These are phyloP conservation scores for Aspergillus sp. DNA, from an alignment of 2,329 filamentous ascomycete species.

Conservation along the genomic window DNA sequence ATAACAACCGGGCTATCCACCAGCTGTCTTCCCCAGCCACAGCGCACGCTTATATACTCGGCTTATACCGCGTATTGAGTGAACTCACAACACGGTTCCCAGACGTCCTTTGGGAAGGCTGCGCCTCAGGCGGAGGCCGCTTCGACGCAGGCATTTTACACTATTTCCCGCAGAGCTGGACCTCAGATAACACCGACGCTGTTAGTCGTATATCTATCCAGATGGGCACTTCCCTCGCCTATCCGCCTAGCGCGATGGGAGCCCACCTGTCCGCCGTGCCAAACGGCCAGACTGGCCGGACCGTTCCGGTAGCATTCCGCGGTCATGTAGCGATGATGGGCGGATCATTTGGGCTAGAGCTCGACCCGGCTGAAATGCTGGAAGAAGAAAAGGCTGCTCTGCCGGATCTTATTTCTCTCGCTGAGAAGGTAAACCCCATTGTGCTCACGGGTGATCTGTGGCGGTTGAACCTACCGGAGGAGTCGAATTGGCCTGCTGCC, in stretches of 20 bases:
- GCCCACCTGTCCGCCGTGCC: slow-evolving; percentile 63
- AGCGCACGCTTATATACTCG: slow-evolving; percentile 62
- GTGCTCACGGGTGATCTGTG: slow-evolving; percentile 61
- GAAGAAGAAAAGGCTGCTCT: slow-evolving; percentile 47
- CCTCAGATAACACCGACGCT: slow-evolving; percentile 65
- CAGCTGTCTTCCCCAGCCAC: slow-evolving; percentile 56
- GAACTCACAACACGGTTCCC: slow-evolving; percentile 61
- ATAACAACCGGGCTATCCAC: slow-evolving; percentile 62
- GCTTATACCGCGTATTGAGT: slow-evolving; percentile 63
- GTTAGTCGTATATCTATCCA: slow-evolving; percentile 64
- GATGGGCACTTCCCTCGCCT: slow-evolving; percentile 63
- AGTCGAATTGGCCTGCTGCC: slow-evolving; percentile 63
- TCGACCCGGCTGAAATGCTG: slow-evolving; percentile 52
- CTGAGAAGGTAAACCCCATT: slow-evolving; percentile 59
- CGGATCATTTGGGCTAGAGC: slow-evolving; percentile 65
- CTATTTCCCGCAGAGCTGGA: slow-evolving; percentile 67
- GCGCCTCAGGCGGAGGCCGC: slow-evolving; percentile 63
- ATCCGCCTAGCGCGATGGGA: slow-evolving; percentile 64
- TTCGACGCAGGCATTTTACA: slow-evolving; percentile 64
- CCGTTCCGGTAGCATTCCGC: slow-evolving; percentile 59
- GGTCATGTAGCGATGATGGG: slow-evolving; percentile 69
- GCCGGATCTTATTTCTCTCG: slow-evolving; percentile 54
- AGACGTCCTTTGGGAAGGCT: slow-evolving; percentile 65
- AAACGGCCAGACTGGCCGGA: slow-evolving; percentile 58
- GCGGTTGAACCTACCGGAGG: slow-evolving; percentile 58